Percentiles rank a stretch among this genome's conserved stretches.
Conservation (phyloP, 345 rosid species). For the Populus euphratica region DNA sequence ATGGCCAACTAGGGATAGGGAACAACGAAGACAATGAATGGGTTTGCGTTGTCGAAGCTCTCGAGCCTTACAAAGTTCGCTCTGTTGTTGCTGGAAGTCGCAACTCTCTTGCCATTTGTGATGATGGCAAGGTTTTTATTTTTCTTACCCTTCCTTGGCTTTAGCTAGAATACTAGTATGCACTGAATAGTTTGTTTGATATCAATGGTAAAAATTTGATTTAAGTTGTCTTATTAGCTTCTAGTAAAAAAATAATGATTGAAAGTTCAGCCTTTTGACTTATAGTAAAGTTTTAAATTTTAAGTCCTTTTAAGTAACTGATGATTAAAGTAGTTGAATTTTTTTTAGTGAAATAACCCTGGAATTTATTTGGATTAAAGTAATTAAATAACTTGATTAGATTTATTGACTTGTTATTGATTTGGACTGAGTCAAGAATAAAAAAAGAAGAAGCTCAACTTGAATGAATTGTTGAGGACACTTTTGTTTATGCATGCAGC, state of each 20-base stretch:
- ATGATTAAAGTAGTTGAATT: not conserved
- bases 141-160: conserved; percentile 1
- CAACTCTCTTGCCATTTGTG: conserved; percentile 96
- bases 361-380: not conserved
- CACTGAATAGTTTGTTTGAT: conserved; percentile 1
- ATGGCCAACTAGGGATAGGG: conserved; percentile 93
- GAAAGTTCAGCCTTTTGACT: not conserved
- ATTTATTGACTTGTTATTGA: not conserved
- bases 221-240: not conserved
- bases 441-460: not conserved
- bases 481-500: not conserved
- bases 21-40: conserved; percentile 71
- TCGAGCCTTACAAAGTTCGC: conserved; percentile 58
- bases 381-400: not conserved
- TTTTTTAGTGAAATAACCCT: not conserved
- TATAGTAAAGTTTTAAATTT: not conserved
- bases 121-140: conserved; percentile 73
- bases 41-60: conserved; percentile 70
- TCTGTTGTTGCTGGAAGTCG: conserved; percentile 97
- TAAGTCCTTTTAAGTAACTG: not conserved
- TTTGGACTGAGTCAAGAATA: not conserved
- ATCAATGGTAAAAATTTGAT: not conserved
- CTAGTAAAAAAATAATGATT: not conserved
- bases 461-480: not conserved
- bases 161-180: not conserved